Base-by-base conservation (phyloP, 768 basidiomycete species). In the Termitomyces sp. region DNA sequence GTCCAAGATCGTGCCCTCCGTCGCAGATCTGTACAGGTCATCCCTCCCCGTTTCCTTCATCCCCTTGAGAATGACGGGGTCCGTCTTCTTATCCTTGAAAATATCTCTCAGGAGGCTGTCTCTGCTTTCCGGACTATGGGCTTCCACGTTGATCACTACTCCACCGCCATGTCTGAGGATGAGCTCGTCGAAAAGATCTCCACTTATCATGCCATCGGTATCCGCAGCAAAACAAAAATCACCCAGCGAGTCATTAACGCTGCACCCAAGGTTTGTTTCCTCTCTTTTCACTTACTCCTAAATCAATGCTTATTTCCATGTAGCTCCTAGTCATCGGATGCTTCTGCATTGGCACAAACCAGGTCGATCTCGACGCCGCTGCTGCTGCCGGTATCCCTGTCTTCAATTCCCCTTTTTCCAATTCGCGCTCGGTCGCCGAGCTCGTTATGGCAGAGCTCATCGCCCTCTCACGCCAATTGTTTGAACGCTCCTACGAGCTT, bases 281-380 rank as follows among this genome's bases (percentile, higher is more conserved):
- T 44, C 22, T 30, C n/a, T 48, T 24, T 55, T 42, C 39, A 16
- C 26, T 39, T 51, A 34, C 16, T 33, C 26, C 43, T 26, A 20
- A 20, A 47, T 44, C 58, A 18, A 12, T 14, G 24, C 37, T 51
- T 45, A 45, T 51, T 27, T 14, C 10, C 5, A 39, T 12, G 10
- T 67, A 99, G 95, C 89, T 99, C 46, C 82, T 98, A 13, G 92
- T 88, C 68, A 93, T 98, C 62, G 96, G 97, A 12, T 99, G 97
- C 73, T 99, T 99, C 83, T 99, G 97, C 76, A 99, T 99, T 63
- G 97, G 97, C 51, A 95, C 93, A 53, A 98, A 98, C 74, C 97
- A 98, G 73, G 97, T 98, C 63, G 95, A 98, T 70, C 86, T 99
- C 46, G 59, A 70, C 50, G 85, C 89, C 3, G 94, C 95, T 26